Evolutionary conservation across 2,329 filamentous ascomycete genomes (phyloP).

Genomic region (Coniochaeta ligniaria): DNA sequence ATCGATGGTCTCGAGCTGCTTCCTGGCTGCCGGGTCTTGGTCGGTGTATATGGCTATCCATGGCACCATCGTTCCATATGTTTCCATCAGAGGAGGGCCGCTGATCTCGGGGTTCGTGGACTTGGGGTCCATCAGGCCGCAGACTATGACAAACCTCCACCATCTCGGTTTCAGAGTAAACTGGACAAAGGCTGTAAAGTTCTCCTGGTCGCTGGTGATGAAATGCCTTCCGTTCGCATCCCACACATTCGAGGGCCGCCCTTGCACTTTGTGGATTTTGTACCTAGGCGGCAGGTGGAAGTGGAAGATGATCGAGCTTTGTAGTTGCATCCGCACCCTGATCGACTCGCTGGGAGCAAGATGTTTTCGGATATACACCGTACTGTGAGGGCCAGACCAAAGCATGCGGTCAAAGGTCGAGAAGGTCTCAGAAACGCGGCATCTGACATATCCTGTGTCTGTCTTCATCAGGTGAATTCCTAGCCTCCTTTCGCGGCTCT

Average conservation of each 20-base stretch:
- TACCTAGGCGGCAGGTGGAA: conserved; percentile 3
- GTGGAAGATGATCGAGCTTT: conserved; percentile 4
- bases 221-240: conserved; percentile 4
- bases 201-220: conserved; percentile 4
- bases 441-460: conserved; percentile 4
- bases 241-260: conserved; percentile 3
- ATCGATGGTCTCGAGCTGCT: conserved; percentile 6
- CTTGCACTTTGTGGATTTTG: background rate
- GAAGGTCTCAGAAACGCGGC: conserved; percentile 4
- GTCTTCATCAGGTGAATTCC: conserved; percentile 8
- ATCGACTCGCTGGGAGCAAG: conserved; percentile 1
- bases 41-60: conserved; percentile 8
- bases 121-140: conserved; percentile 5
- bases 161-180: conserved; percentile 3
- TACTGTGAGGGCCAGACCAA: background rate
- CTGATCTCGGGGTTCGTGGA: background rate
- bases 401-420: conserved; percentile 3
- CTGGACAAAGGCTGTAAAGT: conserved; percentile 6
- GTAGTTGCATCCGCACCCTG: conserved; percentile 3
- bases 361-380: conserved; percentile 5
- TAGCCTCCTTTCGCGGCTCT: background rate
- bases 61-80: background rate
- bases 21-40: conserved; percentile 1
- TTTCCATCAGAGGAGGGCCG: background rate
- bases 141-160: conserved; percentile 7